Conservation (phyloP, 1,139 yeast species). For the Torulaspora pretoriensis region DNA sequence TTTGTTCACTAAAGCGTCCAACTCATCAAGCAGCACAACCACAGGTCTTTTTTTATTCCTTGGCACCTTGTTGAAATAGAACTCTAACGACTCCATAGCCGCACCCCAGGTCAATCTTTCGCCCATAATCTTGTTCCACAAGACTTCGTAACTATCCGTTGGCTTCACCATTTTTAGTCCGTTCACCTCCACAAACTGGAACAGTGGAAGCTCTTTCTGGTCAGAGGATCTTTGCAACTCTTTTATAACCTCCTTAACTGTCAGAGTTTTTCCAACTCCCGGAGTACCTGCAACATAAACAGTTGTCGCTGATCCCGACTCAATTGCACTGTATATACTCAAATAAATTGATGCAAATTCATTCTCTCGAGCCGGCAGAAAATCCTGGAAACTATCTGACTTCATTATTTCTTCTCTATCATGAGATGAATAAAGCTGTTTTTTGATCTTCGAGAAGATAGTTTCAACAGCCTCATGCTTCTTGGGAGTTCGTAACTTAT, state of each 20-base stretch:
- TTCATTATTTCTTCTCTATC: constrained; percentile 33
- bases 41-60: constrained; percentile 42
- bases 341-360: constrained; percentile 74
- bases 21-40: constrained; percentile 82
- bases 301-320: constrained; percentile 73
- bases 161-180: constrained; percentile 86
- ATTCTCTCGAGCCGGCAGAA: constrained; percentile 80
- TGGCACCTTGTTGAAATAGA: constrained; percentile 43
- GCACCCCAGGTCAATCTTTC: constrained; percentile 58
- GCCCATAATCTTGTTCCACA: constrained; percentile 75
- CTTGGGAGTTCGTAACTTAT: constrained; percentile 28
- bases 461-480: constrained; percentile 33
- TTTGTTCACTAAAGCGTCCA: constrained; percentile 85
- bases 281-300: constrained; percentile 95
- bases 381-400: constrained; percentile 29
- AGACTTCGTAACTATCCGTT: constrained; percentile 71
- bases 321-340: constrained; percentile 71
- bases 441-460: constrained; percentile 35
- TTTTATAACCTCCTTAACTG: constrained; percentile 77
- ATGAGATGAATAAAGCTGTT: constrained; percentile 34
- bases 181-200: constrained; percentile 80
- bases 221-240: constrained; percentile 50
- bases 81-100: constrained; percentile 56
- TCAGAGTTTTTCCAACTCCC: constrained; percentile 96
- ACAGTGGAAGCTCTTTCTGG: constrained; percentile 50